Evolutionary conservation across 1,139 yeast species (phyloP), one percentile per base, ranked within the genome.

Genomic region (Hansenula sp.): DNA sequence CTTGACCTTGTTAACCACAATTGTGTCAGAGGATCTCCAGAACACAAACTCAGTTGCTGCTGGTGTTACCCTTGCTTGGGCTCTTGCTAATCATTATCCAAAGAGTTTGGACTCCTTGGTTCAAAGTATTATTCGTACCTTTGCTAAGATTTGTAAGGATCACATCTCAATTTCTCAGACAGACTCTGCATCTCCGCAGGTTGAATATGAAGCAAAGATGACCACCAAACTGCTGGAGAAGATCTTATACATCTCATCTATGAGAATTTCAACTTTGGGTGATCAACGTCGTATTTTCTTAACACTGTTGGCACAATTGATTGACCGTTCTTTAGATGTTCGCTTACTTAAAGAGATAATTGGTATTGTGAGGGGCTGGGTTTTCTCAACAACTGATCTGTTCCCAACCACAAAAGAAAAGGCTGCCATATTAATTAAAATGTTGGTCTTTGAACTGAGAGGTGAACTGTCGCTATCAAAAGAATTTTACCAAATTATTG

Each of bases 381-480:
- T 90, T 0, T 89, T 94, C 56, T 79, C 89, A 3, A 79, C 83
- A 44, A 70, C 79, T 1, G 95, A 89, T 50, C 73, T 87, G 29
- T 90, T 90, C 68, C 98, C 98, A 2, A 89, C 98, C 0, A 82
- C 87, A 6, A 94, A 94, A 58, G 98, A 94, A 57, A 92, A 94
- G 60, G 97, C 98, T 1, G 97, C 96, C 0, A 82, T 94, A 39
- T 68, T 94, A 44, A 79, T 94, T 13, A 94, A 94, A 60, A 90
- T 94, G 97, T 79, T 90, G 76, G 87, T 87, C 0, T 90, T 88
- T 57, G 98, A 92, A 55, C 73, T 82, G 32, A 74, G 96, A 48
- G 95, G 95, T 10, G 96, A 89, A 54, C 77, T 85, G 6, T 77
- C 85, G 1, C 73, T 94, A 40, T 80, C 95, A 0, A 82, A 80